phyloP scores from a whole-genome alignment of 2,329 filamentous ascomycete species.

The Colletotrichum plurivorum region DNA sequence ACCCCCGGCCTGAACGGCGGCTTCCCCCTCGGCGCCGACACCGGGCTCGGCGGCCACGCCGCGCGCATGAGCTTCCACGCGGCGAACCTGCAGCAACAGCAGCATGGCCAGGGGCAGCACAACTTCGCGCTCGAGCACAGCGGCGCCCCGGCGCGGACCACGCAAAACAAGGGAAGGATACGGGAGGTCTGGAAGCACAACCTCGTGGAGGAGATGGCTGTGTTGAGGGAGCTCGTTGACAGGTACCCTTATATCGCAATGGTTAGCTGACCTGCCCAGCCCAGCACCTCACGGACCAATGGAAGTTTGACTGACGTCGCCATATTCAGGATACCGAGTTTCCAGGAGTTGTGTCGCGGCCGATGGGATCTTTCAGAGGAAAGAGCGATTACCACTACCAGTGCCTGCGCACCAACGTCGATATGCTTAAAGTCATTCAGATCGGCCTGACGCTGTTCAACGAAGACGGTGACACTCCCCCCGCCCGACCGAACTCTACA shows the following conservation, averaged over 20 bases:
- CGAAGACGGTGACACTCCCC: conserved; percentile 88
- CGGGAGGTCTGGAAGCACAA: conserved; percentile 97
- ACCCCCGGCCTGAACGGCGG: conserved; percentile 70
- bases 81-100: conserved; percentile 69
- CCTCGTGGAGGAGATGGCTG: conserved; percentile 89
- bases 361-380: conserved; percentile 93
- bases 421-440: conserved; percentile 97
- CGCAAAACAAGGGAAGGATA: conserved; percentile 85
- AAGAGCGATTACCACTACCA: conserved; percentile 99
- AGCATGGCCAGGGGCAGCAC: conserved; percentile 61
- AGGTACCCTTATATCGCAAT: conserved; percentile 97
- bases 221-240: conserved; percentile 85
- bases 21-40: conserved; percentile 72
- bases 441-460: conserved; percentile 96
- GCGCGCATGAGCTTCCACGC: conserved; percentile 91
- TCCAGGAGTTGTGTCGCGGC: conserved; percentile 95
- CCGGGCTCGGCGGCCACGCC: conserved; percentile 87
- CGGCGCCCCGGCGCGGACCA: conserved; percentile 59
- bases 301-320: conserved; percentile 26
- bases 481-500: conserved; percentile 71
- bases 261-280: conserved; percentile 69
- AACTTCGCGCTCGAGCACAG: conserved; percentile 39
- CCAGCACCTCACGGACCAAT: background rate
- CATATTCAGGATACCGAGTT: conserved; percentile 90
- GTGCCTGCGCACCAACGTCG: conserved; percentile 95